Base-by-base conservation (phyloP, 139 green algal species). In the Diplosphaera chodatii region DNA sequence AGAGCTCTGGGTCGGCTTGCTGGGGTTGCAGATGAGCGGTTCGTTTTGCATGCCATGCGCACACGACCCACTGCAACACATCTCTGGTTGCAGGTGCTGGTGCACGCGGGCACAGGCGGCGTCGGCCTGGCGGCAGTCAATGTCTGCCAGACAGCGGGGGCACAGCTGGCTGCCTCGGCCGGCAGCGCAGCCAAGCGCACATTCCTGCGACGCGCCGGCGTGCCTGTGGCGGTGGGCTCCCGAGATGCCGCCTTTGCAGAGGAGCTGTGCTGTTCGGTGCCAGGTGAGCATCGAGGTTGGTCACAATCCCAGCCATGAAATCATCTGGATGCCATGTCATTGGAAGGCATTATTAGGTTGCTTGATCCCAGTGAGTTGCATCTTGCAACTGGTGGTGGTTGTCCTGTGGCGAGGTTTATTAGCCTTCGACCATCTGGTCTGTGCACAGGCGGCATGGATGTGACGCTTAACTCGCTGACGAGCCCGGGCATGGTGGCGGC, bases 401-500 rank as follows among this genome's bases (percentile, higher is more conserved):
- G n/a, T n/a, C n/a, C n/a, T n/a, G n/a, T n/a, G n/a, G n/a, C n/a
- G n/a, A n/a, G n/a, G n/a, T n/a, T n/a, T n/a, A n/a, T n/a, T n/a
- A n/a, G n/a, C n/a, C n/a, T n/a, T n/a, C n/a, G n/a, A n/a, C n/a
- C n/a, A n/a, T n/a, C n/a, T n/a, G n/a, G n/a, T n/a, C n/a, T n/a
- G n/a, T n/a, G n/a, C n/a, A 30, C 67, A 72, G 67, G 55, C 15
- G 30, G 30, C 28, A 33, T 73, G 55, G 33, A 74, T 29, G 18
- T 85, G 28, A 77, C 89, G 48, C 80, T 97, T n/a, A 97, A 97
- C 82, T 89, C 82, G 23, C 81, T 97, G 67, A 97, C 91, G n/a
- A 89, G 82, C n/a, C 82, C 88, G 6, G 91, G 91, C 72, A 92
- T 97, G 86, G 90, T 97, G 59, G 81, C 82, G 20, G 89, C 78